Conservation (phyloP, 2,329 filamentous ascomycete genomes). For the Clarireedia homoeocarpa region DNA sequence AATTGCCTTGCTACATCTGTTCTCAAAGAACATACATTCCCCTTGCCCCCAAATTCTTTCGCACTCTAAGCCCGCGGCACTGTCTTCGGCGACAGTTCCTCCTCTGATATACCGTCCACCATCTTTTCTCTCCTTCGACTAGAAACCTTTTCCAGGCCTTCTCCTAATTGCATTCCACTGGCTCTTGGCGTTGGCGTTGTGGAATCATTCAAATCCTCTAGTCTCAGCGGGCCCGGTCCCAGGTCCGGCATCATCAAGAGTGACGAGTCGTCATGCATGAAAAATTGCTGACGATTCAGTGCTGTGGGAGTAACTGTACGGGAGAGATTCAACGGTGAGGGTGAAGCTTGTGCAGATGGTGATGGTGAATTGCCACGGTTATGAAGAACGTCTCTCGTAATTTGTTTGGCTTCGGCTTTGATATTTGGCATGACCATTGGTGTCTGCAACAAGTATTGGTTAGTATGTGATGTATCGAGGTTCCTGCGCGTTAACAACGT, state of each 20-base stretch:
- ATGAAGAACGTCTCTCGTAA: conserved; percentile 19
- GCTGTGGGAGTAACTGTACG: not conserved
- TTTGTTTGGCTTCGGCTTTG: conserved; percentile 19
- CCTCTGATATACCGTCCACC: not conserved
- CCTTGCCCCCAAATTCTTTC: not conserved
- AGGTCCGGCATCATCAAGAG: too few species aligned
- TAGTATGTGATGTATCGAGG: not conserved
- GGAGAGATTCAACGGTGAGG: not conserved
- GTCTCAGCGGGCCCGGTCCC: too few species aligned
- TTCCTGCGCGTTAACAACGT: not conserved
- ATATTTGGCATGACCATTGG: conserved; percentile 20
- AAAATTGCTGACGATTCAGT: too few species aligned
- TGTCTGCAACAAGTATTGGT: conserved; percentile 11
- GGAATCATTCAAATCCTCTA: too few species aligned
- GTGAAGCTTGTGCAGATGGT: not conserved
- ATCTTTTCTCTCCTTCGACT: not conserved
- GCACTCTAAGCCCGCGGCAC: not conserved
- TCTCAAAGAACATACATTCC: not conserved
- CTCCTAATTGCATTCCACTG: too few species aligned
- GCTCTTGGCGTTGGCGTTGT: too few species aligned
- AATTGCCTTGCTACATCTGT: not conserved
- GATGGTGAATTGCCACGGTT: not conserved
- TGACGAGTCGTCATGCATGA: too few species aligned
- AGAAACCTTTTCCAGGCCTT: not conserved
- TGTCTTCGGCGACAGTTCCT: conserved; percentile 2